phyloP scores from a whole-genome alignment of 2,329 filamentous ascomycete species.

The Ophiostoma piceae region DNA sequence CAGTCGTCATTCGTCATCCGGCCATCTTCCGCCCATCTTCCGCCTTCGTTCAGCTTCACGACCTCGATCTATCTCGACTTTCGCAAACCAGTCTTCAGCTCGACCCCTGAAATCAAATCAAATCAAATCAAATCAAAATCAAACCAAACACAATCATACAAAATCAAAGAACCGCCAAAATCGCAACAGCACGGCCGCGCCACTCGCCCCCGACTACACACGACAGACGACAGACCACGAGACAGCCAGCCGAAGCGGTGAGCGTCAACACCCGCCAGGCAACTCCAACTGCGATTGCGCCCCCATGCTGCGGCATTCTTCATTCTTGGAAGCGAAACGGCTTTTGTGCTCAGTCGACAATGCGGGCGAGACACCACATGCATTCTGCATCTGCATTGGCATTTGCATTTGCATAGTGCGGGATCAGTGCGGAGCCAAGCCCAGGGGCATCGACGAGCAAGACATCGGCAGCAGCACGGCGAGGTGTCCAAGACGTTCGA shows the following conservation, averaged over 20 bases:
- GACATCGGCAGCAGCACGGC: neutral
- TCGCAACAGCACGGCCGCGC: neutral
- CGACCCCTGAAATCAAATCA: neutral
- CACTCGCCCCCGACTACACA: neutral
- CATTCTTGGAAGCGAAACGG: neutral
- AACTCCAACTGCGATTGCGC: neutral
- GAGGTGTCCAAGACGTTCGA: no score
- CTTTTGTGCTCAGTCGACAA: neutral
- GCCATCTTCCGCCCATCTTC: neutral
- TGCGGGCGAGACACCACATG: slow-evolving; percentile 10
- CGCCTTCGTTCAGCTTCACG: neutral
- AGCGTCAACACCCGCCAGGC: neutral
- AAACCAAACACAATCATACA: neutral
- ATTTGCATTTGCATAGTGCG: neutral
- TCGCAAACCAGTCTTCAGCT: neutral
- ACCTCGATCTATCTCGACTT: neutral
- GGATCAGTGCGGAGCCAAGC: neutral
- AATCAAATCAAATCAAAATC: neutral
- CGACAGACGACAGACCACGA: neutral
- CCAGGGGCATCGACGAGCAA: neutral
- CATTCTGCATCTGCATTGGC: slow-evolving; percentile 4
- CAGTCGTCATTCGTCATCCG: neutral
- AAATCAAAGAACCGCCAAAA: no score
- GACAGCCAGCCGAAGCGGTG: neutral
- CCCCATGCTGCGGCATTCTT: neutral